Conservation (phyloP, 805 yeast species). For the Cyberlindnera misumaiensis region DNA sequence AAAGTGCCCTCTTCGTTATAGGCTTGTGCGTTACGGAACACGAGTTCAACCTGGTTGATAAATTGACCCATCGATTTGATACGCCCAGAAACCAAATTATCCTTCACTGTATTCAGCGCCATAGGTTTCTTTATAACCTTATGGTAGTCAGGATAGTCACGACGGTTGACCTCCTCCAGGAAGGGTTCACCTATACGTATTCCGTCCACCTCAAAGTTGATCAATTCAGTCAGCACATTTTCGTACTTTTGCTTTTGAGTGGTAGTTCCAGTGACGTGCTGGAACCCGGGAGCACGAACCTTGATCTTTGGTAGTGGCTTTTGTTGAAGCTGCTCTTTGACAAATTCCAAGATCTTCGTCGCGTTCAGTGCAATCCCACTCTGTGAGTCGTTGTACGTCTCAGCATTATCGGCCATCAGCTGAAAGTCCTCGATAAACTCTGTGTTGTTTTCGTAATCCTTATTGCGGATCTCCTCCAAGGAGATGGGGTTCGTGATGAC, state of each 20-base stretch:
- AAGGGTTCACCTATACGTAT: constrained; percentile 59
- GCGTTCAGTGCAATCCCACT: constrained; percentile 66
- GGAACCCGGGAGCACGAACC: constrained; percentile 4
- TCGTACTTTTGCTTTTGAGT: constrained; percentile 15
- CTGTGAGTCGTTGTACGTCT: constrained; percentile 59
- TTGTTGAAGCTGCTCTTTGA: constrained; percentile 47
- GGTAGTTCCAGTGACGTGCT: constrained; percentile 1
- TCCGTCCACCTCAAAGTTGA: constrained; percentile 22
- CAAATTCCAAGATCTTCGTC: constrained; percentile 45
- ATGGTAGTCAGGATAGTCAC: constrained; percentile 76
- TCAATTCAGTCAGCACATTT: constrained; percentile 12
- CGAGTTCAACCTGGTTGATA: constrained; percentile 47
- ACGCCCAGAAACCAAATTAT: constrained; percentile 43
- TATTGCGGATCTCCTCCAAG: constrained; percentile 53
- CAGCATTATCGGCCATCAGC: constrained; percentile 65
- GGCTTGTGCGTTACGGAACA: constrained; percentile 71
- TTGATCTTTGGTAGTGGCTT: constrained; percentile 17
- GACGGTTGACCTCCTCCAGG: constrained; percentile 62
- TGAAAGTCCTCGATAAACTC: constrained; percentile 56
- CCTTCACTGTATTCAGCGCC: constrained; percentile 54
- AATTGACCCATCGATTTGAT: constrained; percentile 54
- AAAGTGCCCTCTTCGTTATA: constrained; percentile 72
- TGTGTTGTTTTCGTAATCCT: constrained; percentile 28
- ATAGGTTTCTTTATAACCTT: constrained; percentile 67
- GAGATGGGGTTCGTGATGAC: constrained; percentile 66